Evolutionary conservation across 257 asterid genomes (phyloP), one percentile per base, ranked within the genome.

Genomic region (Ehretia macrophylla): DNA sequence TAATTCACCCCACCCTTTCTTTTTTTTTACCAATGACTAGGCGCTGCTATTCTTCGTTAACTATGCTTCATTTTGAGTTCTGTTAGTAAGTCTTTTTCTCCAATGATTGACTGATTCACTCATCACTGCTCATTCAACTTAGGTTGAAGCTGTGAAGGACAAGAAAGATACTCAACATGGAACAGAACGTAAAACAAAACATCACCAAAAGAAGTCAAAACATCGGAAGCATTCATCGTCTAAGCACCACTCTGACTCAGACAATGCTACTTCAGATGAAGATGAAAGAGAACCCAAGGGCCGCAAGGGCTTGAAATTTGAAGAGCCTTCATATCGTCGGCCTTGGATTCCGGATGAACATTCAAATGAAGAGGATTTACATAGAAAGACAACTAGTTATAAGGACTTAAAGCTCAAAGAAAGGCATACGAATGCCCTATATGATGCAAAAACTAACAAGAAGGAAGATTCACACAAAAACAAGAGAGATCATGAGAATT

Each of bases 141-240:
- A 90, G 97, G 90, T 86, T 55, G 86, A 86, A 80, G 68, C 71
- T n/a, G 73, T 72, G 61, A 83, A 80, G 66, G 76, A 61, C 63
- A 79, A 77, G 76, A 49, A 77, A 59, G 69, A 57, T 11, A 17
- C 61, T 32, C 50, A 69, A 19, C 32, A 51, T 61, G 20, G 71
- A 79, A 79, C 71, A 70, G 80, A 76, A 72, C 68, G 48, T 27
- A 74, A 60, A 59, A 71, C 67, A 71, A 83, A 76, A 75, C 85
- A 78, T 69, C 81, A 39, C 55, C 63, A 39, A 70, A 82, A 72
- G 68, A 80, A 79, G 71, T 77, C 83, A 13, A 74, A 80, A 75
- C 83, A 71, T 14, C 67, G 35, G 50, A 77, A 56, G 44, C 71
- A 63, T 67, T 76, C 85, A 60, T 78, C 88, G 9, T 70, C 84